Evolutionary conservation across 2,329 filamentous ascomycete genomes (phyloP).

Genomic region (Calonectria montana): DNA sequence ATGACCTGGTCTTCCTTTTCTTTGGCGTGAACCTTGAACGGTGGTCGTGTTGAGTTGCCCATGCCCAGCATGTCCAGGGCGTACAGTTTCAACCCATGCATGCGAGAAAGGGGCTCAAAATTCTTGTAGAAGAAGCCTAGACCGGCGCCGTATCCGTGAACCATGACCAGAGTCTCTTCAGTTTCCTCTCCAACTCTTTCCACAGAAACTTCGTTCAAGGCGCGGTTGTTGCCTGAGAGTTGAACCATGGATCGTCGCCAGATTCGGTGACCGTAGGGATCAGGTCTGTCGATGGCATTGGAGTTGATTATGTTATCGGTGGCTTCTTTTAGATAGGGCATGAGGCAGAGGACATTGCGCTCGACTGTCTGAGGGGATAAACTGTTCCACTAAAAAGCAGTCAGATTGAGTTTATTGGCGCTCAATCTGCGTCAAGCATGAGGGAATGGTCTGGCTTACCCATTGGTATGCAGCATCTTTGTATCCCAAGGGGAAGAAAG

Average conservation of each 20-base stretch:
- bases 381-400: slow-evolving; percentile 77
- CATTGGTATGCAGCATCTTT: slow-evolving; percentile 93
- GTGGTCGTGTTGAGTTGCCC: slow-evolving; percentile 86
- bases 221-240: slow-evolving; percentile 86
- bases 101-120: slow-evolving; percentile 86
- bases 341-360: slow-evolving; percentile 85
- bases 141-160: slow-evolving; percentile 96
- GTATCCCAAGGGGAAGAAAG: slow-evolving; percentile 87
- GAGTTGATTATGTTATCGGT: slow-evolving; percentile 70
- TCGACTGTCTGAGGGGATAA: slow-evolving; percentile 87
- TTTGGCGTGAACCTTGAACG: slow-evolving; percentile 87
- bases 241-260: slow-evolving; percentile 90
- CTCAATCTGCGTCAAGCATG: not conserved
- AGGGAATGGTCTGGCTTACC: slow-evolving; percentile 63
- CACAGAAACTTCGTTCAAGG: slow-evolving; percentile 92
- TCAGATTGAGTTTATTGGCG: slow-evolving; percentile 17
- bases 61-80: slow-evolving; percentile 96
- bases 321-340: slow-evolving; percentile 85
- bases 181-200: slow-evolving; percentile 83
- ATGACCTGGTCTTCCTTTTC: slow-evolving; percentile 81
- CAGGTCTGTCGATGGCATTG: slow-evolving; percentile 61
- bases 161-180: slow-evolving; percentile 91
- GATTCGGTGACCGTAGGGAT: slow-evolving; percentile 85
- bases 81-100: slow-evolving; percentile 87
- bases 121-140: slow-evolving; percentile 99